These are phyloP conservation scores for Meyerozyma sp. DNA, from an alignment of 1,139 yeast species.

Conservation along the genomic window DNA sequence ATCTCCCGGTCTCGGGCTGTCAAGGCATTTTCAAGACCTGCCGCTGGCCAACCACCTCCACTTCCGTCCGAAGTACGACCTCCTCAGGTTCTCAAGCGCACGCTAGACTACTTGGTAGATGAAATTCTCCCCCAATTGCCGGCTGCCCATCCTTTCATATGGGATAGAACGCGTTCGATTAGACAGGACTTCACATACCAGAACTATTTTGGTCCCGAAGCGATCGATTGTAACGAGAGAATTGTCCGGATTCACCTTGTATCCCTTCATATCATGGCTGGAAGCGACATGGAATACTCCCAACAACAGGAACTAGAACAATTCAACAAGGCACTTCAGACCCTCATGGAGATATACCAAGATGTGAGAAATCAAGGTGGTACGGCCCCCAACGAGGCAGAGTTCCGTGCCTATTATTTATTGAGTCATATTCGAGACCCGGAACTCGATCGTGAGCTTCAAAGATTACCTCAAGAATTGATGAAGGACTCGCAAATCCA, in stretches of 20 bases:
- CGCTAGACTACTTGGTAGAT: conserved; percentile 67
- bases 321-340: conserved; percentile 84
- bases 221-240: conserved; percentile 86
- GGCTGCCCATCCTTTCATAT: conserved; percentile 83
- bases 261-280: conserved; percentile 84
- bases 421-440: conserved; percentile 79
- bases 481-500: conserved; percentile 57
- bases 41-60: conserved; percentile 98
- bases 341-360: conserved; percentile 81
- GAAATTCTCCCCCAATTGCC: conserved; percentile 65
- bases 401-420: conserved; percentile 83
- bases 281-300: conserved; percentile 66
- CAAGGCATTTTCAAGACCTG: conserved; percentile 94
- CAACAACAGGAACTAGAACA: conserved; percentile 96
- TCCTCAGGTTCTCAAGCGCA: conserved; percentile 62
- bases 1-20: conserved; percentile 66
- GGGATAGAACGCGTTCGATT: conserved; percentile 98
- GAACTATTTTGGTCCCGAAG: conserved; percentile 89
- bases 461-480: conserved; percentile 57
- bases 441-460: conserved; percentile 75
- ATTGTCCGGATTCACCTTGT: conserved; percentile 86
- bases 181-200: conserved; percentile 97
- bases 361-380: conserved; percentile 73
- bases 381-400: conserved; percentile 79
- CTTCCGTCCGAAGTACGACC: conserved; percentile 97